A percentile compares a stretch with the other conserved stretches of the same genome.
These are phyloP conservation scores for Melampsora allii-populina DNA, from an alignment of 1,284 basidiomycete species.

Conservation along the genomic window DNA sequence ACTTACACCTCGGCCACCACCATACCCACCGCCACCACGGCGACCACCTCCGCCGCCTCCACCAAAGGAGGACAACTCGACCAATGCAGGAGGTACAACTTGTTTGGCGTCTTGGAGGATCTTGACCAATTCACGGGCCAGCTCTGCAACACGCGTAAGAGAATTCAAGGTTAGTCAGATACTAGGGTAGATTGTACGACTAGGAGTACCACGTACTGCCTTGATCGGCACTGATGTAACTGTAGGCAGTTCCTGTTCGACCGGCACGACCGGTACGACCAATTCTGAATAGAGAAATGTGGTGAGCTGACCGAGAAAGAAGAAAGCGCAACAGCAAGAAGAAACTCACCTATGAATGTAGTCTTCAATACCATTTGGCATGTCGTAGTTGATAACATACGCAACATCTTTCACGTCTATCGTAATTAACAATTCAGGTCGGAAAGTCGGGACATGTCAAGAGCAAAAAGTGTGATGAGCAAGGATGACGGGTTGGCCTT, in stretches of 20 bases:
- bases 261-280: conserved; percentile 62
- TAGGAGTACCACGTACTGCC: conserved; percentile 44
- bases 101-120: conserved; percentile 91
- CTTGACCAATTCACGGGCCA: conserved; percentile 81
- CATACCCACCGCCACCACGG: conserved; percentile 45
- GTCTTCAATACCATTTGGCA: conserved; percentile 49
- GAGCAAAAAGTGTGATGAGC: conserved; percentile 4
- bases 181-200: not conserved
- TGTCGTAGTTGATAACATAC: conserved; percentile 50
- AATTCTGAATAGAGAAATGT: conserved; percentile 55
- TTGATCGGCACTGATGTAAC: conserved; percentile 68
- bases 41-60: conserved; percentile 62
- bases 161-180: not conserved
- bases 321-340: conserved; percentile 46
- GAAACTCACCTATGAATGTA: conserved; percentile 46
- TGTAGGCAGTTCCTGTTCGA: conserved; percentile 70
- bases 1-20: conserved; percentile 51
- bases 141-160: conserved; percentile 70
- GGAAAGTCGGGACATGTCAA: no score
- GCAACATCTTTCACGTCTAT: conserved; percentile 50
- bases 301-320: conserved; percentile 25
- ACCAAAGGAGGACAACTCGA: conserved; percentile 87
- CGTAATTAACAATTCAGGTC: not conserved
- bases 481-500: no score
- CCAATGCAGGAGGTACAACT: conserved; percentile 78